These are phyloP conservation scores for Cyathus striatus DNA, from an alignment of 768 basidiomycete species.

Conservation along the genomic window DNA sequence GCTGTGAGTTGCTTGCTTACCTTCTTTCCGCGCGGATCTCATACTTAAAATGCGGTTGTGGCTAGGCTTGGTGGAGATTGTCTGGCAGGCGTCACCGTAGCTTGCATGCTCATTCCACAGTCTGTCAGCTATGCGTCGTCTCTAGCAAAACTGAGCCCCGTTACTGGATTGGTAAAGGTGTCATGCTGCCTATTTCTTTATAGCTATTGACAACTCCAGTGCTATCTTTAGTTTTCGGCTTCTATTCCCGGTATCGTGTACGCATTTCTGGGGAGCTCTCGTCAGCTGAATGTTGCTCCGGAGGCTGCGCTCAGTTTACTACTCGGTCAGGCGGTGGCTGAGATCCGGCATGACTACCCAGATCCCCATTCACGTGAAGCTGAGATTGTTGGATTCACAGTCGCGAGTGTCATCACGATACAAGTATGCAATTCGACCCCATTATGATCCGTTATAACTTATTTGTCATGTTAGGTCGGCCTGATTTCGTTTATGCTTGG, in stretches of 20 bases:
- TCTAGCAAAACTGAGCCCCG: conserved; percentile 78
- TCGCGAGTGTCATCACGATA: conserved; percentile 78
- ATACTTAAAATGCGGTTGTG: conserved; percentile 1
- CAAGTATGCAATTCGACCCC: conserved; percentile 43
- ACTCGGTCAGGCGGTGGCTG: conserved; percentile 80
- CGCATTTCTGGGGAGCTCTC: conserved; percentile 82
- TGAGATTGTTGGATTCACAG: conserved; percentile 54
- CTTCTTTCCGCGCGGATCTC: background rate
- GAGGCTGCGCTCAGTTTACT: conserved; percentile 87
- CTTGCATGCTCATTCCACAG: conserved; percentile 79
- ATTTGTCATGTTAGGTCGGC: conserved; percentile 52
- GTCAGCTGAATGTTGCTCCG: conserved; percentile 79
- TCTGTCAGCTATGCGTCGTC: conserved; percentile 91
- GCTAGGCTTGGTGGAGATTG: conserved; percentile 48
- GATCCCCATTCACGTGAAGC: conserved; percentile 37
- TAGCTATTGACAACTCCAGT: too few species aligned
- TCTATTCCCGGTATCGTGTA: conserved; percentile 87
- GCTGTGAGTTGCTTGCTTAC: conserved; percentile 39
- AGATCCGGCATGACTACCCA: conserved; percentile 46
- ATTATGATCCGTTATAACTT: background rate
- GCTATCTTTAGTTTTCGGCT: conserved; percentile 72
- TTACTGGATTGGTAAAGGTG: conserved; percentile 71
- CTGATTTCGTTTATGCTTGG: conserved; percentile 83
- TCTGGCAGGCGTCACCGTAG: conserved; percentile 83
- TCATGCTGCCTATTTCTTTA: background rate